These are phyloP conservation scores for Zygosaccharomyces sapae DNA, from an alignment of 1,139 yeast species.

Conservation along the genomic window DNA sequence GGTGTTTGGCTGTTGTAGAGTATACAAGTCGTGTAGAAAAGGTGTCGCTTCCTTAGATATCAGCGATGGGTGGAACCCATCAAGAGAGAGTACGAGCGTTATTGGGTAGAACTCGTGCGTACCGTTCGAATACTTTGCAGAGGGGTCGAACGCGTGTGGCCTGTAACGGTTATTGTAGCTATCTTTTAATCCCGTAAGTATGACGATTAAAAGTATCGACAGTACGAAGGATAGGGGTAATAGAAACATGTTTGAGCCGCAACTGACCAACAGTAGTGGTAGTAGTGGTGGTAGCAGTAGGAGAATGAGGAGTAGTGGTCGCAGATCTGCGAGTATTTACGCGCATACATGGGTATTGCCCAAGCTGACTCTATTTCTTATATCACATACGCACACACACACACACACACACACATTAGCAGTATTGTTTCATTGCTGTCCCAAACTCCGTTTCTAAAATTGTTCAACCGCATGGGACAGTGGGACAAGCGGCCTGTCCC, in stretches of 20 bases:
- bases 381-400: too few species aligned
- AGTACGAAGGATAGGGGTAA: not conserved
- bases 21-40: constrained; percentile 45
- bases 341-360: too few species aligned
- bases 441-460: too few species aligned
- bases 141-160: constrained; percentile 23
- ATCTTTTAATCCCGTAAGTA: constrained; percentile 1
- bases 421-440: too few species aligned
- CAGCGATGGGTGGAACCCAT: constrained; percentile 90
- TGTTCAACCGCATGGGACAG: not conserved
- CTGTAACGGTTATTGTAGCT: not conserved
- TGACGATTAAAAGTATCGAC: not conserved
- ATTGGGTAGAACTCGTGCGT: constrained; percentile 73
- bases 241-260: not conserved
- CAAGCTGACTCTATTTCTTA: too few species aligned
- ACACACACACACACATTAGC: too few species aligned
- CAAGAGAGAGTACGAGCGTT: constrained; percentile 72
- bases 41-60: constrained; percentile 69
- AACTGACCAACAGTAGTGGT: too few species aligned
- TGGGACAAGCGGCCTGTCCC: not conserved
- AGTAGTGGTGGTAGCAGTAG: too few species aligned
- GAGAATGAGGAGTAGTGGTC: too few species aligned
- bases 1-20: constrained; percentile 47
- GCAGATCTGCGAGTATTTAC: too few species aligned
- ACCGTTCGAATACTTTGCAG: constrained; percentile 51